Evolutionary conservation across 208 protist species (phyloP), one percentile per base, ranked within the genome.

Genomic region (Willaertia magna): DNA sequence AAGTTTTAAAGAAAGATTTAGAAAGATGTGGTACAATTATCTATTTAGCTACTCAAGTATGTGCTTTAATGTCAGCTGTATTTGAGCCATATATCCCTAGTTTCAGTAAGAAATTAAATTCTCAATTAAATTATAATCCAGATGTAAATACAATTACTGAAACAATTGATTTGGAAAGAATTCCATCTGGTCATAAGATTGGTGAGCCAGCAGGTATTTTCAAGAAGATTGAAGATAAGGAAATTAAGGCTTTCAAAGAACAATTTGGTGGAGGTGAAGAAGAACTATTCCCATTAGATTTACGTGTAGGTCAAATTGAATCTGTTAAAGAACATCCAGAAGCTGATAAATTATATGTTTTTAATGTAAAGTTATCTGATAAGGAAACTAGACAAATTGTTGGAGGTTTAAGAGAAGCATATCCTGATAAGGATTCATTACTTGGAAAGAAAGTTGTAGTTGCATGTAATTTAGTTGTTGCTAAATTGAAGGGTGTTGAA

Each of bases 41-140:
- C 20, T 52, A 76, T 2, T 30, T 91, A 0, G 44, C 78, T 3
- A 48, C 82, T 51, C 89, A 91, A 76, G 18, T 87, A 18, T 59
- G 88, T n/a, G 74, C 89, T 26, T 39, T 93, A 1, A 61, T 93
- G 16, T 85, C 91, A 16, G 79, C 87, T 22, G 1, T 93, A 0
- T 42, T 92, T 0, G 83, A 92, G 22, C 92, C 92, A 44, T 93
- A 88, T 78, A 90, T 93, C 4, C 91, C 91, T 42, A 26, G 42
- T n/a, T 75, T 88, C 34, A 52, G 88, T 0, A 59, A 30, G 20
- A 88, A 87, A 22, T 40, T 47, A 51, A 74, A 30, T 16, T 18
- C 30, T 34, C 55, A 89, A 55, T 49, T 87, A 20, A 81, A 88
- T 34, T 43, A 85, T 51, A 74, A 44, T 1, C 34, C 30, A 48